A percentile compares a stretch with the other conserved stretches of the same genome.
Evolutionary conservation across 352 stramenopile genomes (phyloP).

Genomic region (Phytophthora citricola): DNA sequence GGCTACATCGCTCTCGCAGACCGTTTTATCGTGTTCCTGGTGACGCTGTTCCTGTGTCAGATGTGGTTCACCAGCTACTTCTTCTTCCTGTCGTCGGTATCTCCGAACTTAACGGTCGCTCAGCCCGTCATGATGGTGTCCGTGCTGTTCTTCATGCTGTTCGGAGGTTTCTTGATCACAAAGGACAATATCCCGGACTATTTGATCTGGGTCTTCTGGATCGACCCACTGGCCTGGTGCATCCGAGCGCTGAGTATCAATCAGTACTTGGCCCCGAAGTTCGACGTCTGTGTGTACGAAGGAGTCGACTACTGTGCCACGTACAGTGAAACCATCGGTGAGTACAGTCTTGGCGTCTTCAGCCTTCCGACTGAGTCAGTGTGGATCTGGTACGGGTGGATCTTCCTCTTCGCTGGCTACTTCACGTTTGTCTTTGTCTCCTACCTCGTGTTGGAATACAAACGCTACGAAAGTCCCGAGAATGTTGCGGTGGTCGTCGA

Average conservation of each 20-base stretch:
- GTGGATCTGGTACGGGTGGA: constrained; percentile 70
- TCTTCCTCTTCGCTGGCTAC: constrained; percentile 58
- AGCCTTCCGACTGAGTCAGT: constrained; percentile 48
- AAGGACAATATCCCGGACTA: constrained; percentile 65
- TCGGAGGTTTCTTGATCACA: constrained; percentile 60
- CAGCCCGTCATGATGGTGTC: constrained; percentile 67
- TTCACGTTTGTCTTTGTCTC: constrained; percentile 47
- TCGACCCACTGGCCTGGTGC: constrained; percentile 75
- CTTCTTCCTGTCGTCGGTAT: constrained; percentile 62
- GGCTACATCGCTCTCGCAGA: constrained; percentile 55
- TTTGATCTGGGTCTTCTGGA: constrained; percentile 84
- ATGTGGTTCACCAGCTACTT: constrained; percentile 76
- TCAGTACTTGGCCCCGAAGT: constrained; percentile 58
- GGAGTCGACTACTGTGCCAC: constrained; percentile 58
- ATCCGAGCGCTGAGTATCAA: constrained; percentile 69
- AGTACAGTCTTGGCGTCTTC: constrained; percentile 60
- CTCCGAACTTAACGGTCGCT: constrained; percentile 61
- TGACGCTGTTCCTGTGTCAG: constrained; percentile 69
- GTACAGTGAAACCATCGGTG: constrained; percentile 41
- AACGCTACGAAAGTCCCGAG: constrained; percentile 55
- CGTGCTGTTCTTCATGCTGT: constrained; percentile 48
- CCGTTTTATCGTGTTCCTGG: constrained; percentile 63
- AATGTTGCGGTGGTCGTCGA: constrained; percentile 11
- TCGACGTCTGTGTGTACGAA: constrained; percentile 52
- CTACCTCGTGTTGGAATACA: constrained; percentile 58